Conservation (phyloP, 2,329 filamentous ascomycete genomes). For the Pseudogymnoascus sp. region DNA sequence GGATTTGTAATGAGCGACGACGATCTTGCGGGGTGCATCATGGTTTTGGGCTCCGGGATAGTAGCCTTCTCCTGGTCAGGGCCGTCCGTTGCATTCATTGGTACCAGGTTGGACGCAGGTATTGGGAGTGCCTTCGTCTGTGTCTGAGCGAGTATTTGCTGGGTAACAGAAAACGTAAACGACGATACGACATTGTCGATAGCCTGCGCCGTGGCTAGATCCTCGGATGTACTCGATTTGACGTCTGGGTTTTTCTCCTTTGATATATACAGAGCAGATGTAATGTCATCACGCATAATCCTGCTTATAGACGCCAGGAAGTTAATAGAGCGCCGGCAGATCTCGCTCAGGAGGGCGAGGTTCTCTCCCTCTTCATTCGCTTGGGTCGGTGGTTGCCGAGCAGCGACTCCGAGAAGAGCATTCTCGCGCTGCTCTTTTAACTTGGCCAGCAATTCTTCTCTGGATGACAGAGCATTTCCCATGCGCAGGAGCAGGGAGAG, state of each 20-base stretch:
- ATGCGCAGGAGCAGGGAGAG: slow-evolving; percentile 73
- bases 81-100: slow-evolving; percentile 9
- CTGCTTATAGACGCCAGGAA: slow-evolving; percentile 78
- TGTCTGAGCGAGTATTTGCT: slow-evolving; percentile 71
- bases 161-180: slow-evolving; percentile 69
- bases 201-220: slow-evolving; percentile 38
- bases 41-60: slow-evolving; percentile 62
- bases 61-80: slow-evolving; percentile 51
- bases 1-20: slow-evolving; percentile 49
- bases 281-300: slow-evolving; percentile 71
- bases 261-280: slow-evolving; percentile 43
- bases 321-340: slow-evolving; percentile 73
- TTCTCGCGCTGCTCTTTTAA: slow-evolving; percentile 56
- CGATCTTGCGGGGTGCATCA: slow-evolving; percentile 60
- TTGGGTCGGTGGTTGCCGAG: slow-evolving; percentile 41
- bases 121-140: slow-evolving; percentile 61
- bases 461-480: slow-evolving; percentile 62
- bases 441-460: slow-evolving; percentile 55
- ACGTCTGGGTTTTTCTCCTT: slow-evolving; percentile 19
- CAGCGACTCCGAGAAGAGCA: slow-evolving; percentile 50
- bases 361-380: slow-evolving; percentile 60
- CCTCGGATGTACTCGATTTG: slow-evolving; percentile 29
- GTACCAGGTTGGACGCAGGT: slow-evolving; percentile 48
- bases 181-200: slow-evolving; percentile 70
- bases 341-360: slow-evolving; percentile 71